phyloP scores from a whole-genome alignment of 257 asterid species.

The Solanum pimpinellifolium region DNA sequence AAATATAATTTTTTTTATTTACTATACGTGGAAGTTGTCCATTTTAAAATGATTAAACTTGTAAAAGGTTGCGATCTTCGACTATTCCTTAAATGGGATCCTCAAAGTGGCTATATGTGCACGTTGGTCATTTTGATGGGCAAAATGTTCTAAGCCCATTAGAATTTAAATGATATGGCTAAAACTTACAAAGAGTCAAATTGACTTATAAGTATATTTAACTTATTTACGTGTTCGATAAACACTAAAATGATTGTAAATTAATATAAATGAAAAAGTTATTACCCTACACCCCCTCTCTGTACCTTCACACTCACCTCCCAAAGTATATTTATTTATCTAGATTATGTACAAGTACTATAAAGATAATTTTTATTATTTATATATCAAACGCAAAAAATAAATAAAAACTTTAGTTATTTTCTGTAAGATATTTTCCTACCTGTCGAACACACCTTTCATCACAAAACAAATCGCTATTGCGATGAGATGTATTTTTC shows the following conservation, averaged over 20 bases:
- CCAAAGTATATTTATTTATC: neutral
- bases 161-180: neutral
- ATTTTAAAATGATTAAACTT: neutral
- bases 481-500: neutral
- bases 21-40: too few species aligned
- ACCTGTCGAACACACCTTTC: neutral
- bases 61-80: neutral
- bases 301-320: neutral
- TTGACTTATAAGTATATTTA: neutral
- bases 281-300: neutral
- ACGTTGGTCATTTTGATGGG: neutral
- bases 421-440: neutral
- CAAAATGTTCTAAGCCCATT: neutral
- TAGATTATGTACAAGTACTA: neutral
- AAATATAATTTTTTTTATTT: too few species aligned
- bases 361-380: neutral
- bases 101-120: neutral
- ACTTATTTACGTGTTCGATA: neutral
- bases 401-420: neutral
- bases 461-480: neutral
- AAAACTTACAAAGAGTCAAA: neutral
- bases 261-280: neutral
- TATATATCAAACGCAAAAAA: fast-evolving
- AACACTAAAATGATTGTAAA: neutral
- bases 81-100: neutral